Conservation (phyloP, 169 alveolate genomes). For the Eimeria tenella region DNA sequence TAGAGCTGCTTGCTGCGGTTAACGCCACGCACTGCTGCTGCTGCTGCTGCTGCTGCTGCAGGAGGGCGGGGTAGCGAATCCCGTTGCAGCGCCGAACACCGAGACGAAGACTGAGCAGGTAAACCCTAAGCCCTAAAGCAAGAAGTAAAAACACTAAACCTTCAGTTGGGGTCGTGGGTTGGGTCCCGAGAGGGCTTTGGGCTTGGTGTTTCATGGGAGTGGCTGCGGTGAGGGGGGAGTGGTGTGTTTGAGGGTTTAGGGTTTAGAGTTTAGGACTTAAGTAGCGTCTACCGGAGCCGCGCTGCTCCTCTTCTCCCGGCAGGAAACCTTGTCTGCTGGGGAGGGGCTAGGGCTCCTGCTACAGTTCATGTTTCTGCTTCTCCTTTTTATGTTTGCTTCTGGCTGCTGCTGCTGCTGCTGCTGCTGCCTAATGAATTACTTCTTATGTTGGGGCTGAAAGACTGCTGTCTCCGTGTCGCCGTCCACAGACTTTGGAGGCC, state of each 20-base stretch:
- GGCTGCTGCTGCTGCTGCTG: neutral
- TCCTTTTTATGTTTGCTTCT: neutral
- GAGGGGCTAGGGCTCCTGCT: too few species aligned
- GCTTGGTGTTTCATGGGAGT: neutral
- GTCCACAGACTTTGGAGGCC: neutral
- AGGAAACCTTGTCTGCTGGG: too few species aligned
- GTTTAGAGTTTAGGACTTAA: conserved; percentile 1
- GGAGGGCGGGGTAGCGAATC: conserved; percentile 16
- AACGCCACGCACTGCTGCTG: neutral
- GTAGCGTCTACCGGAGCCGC: neutral
- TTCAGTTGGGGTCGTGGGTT: neutral
- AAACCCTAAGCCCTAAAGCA: neutral
- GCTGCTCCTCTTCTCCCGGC: neutral
- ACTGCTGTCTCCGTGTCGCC: neutral
- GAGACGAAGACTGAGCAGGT: conserved; percentile 28
- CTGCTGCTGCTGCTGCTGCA: conserved; percentile 48
- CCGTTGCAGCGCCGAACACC: conserved; percentile 1
- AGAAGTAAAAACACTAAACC: neutral
- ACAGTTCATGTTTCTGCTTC: neutral
- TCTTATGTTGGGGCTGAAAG: neutral
- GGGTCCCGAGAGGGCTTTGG: neutral
- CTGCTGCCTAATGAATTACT: neutral
- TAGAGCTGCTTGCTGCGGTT: neutral
- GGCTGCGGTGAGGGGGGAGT: neutral
- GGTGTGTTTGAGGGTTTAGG: neutral